Evolutionary conservation across 208 protist genomes (phyloP).

Genomic region (Crithidia fasciculata): DNA sequence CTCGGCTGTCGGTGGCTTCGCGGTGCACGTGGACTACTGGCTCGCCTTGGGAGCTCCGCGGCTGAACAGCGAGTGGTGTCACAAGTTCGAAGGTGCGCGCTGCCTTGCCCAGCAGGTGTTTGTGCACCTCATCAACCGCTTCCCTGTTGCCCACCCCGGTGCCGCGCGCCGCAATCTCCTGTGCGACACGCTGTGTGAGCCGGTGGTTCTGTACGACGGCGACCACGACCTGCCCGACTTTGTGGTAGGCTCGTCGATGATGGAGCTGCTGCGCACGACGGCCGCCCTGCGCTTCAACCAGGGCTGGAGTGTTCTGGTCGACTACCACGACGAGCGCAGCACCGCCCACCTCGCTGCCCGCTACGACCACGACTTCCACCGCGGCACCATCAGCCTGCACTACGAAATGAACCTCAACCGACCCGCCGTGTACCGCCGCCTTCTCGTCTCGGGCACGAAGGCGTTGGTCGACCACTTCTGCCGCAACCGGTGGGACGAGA

Average conservation of each 20-base stretch:
- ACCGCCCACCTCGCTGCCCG: conserved; percentile 68
- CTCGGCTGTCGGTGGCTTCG: conserved; percentile 76
- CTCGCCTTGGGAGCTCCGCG: conserved; percentile 59
- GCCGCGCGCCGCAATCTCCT: conserved; percentile 36
- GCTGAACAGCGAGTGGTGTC: conserved; percentile 85
- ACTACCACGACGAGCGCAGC: conserved; percentile 49
- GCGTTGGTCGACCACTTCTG: conserved; percentile 77
- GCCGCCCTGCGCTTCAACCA: conserved; percentile 80
- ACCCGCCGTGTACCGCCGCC: conserved; percentile 67
- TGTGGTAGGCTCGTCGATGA: conserved; percentile 26
- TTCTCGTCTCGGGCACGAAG: conserved; percentile 75
- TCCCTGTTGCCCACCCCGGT: conserved; percentile 62
- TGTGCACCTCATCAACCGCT: conserved; percentile 82
- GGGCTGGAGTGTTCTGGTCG: conserved; percentile 85
- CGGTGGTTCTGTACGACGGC: conserved; percentile 51
- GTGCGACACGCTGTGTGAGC: conserved; percentile 24
- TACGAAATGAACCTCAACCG: conserved; percentile 82
- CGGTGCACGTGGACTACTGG: conserved; percentile 83
- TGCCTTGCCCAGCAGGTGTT: conserved; percentile 90
- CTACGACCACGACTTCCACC: conserved; percentile 63
- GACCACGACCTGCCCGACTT: conserved; percentile 52
- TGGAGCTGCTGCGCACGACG: conserved; percentile 49
- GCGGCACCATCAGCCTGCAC: conserved; percentile 68
- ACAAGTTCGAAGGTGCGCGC: conserved; percentile 76
- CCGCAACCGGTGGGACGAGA: conserved; percentile 31